Evolutionary conservation across 2,329 filamentous ascomycete genomes (phyloP), one percentile per base, ranked within the genome.

Genomic region (Fusarium irregulare): DNA sequence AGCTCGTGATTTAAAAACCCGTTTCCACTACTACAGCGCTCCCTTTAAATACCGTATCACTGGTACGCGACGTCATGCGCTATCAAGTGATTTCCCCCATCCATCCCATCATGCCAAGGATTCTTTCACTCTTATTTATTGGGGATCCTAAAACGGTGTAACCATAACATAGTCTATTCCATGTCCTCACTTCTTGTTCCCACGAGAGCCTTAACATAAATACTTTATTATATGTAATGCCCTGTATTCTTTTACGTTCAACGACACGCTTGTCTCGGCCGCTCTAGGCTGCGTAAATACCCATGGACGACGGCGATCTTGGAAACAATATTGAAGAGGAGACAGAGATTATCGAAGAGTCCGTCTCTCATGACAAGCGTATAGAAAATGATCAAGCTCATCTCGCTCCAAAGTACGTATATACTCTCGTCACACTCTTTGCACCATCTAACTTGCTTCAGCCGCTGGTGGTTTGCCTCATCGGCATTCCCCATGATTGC

Each of bases 401-500:
- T 71, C 76, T 85, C 18, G 75, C 83, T 40, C 84, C 84, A 21
- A 84, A 80, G 83, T 84, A 71, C 61, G 40, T n/a, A n/a, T 37
- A 37, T n/a, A 3, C 16, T 47, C 21, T 34, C 11, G 10, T 28
- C n/a, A n/a, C 28, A 49, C 20, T 37, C 20, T 23, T n/a, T 23
- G 21, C 21, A 23, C 21, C 18, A 4, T 28, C 30, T 60, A 12
- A 41, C 42, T 48, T 37, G 21, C 13, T 21, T 30, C 61, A 88
- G 86, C 60, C 86, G 86, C 21, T 90, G 87, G 87, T 91, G 88
- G 88, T 86, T 90, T 73, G 85, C 87, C 27, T 88, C 87, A 4
- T 87, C 88, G 2, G 88, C 86, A 12, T 90, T 94, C 68, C 92
- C 92, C 32, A 88, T 98, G 76, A 86, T 96, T 13, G 93, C 94